Evolutionary conservation across 768 basidiomycete species (phyloP), one percentile per base, ranked within the genome.

Genomic region (Tricholoma bakamatsutake): DNA sequence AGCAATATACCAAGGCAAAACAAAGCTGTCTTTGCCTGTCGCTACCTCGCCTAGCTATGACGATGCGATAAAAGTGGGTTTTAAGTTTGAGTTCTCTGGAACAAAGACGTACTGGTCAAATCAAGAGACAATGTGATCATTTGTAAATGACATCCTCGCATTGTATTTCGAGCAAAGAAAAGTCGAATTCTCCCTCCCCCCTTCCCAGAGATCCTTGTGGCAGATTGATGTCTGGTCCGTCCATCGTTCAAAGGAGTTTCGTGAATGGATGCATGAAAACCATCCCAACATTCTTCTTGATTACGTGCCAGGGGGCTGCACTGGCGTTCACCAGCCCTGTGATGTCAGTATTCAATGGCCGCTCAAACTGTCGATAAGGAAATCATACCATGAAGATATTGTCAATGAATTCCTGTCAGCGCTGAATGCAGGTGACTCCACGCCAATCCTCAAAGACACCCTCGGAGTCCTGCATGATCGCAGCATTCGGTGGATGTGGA

Each of bases 341-440:
- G 69, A 76, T 60, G 68, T 73, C 21, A 71, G 74, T 1, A 68
- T 74, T 34, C 76, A 77, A 58, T 61, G 68, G 1, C 62, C 63
- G 1, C 5, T 43, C 42, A 78, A 78, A 55, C 64, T 62, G 4
- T 66, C 67, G 5, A 62, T 72, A 15, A 64, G 65, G 27, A 50
- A 59, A 2, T 67, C 69, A 0, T 65, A 66, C 50, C 73, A 76
- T 58, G 58, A 66, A 31, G 68, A 73, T 50, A 45, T 76, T 33
- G 68, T 77, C 1, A 37, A 62, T 0, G 67, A 73, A 37, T 54
- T 68, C 1, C 30, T 67, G 1, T 12, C 9, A 0, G 63, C 69
- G 50, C 53, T 74, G 2, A 51, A 67, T 1, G 33, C 12, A 21
- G 31, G 15, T 15, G 17, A 30, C 18, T 9, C 15, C 2, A 17